A percentile compares a stretch with the other conserved stretches of the same genome.
These are phyloP conservation scores for Chloranthus sessilifolius DNA, from an alignment of 164 flowering plant genomes.

Conservation along the genomic window DNA sequence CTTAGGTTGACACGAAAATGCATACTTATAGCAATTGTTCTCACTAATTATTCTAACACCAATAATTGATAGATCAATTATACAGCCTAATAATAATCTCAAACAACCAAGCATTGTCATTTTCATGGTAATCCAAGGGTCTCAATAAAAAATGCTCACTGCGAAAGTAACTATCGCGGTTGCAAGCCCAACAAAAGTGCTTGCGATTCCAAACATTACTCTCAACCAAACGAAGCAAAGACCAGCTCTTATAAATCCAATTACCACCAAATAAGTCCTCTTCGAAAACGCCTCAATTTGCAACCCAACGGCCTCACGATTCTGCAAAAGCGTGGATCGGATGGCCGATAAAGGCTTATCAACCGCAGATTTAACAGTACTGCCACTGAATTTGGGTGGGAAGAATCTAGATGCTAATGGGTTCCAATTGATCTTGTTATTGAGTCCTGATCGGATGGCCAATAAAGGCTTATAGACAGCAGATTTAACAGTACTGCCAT, in stretches of 20 bases:
- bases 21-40: no score
- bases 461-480: conserved; percentile 40
- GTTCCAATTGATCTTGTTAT: conserved; percentile 4
- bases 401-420: conserved; percentile 29
- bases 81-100: no score
- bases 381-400: conserved; percentile 19
- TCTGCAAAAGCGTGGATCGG: conserved; percentile 39
- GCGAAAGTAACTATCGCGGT: conserved; percentile 75
- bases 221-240: conserved; percentile 71
- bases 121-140: no score
- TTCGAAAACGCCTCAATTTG: conserved; percentile 83
- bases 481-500: conserved; percentile 28
- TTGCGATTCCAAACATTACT: conserved; percentile 83
- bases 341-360: conserved; percentile 42
- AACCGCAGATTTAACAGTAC: conserved; percentile 29
- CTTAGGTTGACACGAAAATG: no score
- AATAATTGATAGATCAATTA: no score
- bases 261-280: conserved; percentile 57
- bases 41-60: no score
- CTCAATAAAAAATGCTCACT: conserved; percentile 45
- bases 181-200: conserved; percentile 71
- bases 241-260: conserved; percentile 57
- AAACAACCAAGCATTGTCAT: no score
- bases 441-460: conserved; percentile 21
- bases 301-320: conserved; percentile 61